Evolutionary conservation across 257 asterid species (phyloP), one percentile per base, ranked within the genome.

Genomic region (Forsythia viridissima): DNA sequence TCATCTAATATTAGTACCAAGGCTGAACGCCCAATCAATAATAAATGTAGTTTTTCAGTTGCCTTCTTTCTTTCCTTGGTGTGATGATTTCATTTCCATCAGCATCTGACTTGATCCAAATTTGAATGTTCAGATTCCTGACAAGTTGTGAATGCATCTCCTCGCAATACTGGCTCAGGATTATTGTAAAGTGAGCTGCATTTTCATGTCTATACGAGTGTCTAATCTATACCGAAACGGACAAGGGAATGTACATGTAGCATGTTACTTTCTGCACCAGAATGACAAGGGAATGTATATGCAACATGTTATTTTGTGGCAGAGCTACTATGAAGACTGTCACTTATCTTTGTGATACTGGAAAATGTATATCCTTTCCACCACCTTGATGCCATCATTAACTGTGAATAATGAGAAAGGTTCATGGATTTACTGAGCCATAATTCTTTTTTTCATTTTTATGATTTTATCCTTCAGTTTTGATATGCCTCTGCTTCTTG

Each of bases 51-150:
- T 39, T 18, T 21, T n/a, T 73, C 11, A 16, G 24, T 69, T 73
- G 66, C 51, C 42, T 68, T 44, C 71, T 34, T 20, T 57, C 37
- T 65, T 9, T 73, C 10, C 44, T 48, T 78, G 38, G 30, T 66
- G 3, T 5, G 13, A 42, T 8, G 48, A 20, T 72, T 43, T 30
- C 30, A 66, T 11, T 12, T 78, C 2, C 74, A 40, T 71, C 82
- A 71, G 42, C 39, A 42, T 36, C 34, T 77, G 42, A 66, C 38
- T 76, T 41, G 34, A 8, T 72, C 40, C 61, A 66, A 67, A 70
- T 76, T 75, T 55, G 77, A 43, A 38, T 73, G 5, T 79, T 82
- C 87, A 83, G 86, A 41, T 86, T 11, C 82, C 78, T 73, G 89
- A 86, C 65, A 72, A 83, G 80, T 57, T 75, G 0, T 83, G 84